These are phyloP conservation scores for Cladosporium sp. DNA, from an alignment of 2,329 filamentous ascomycete species.

Conservation along the genomic window DNA sequence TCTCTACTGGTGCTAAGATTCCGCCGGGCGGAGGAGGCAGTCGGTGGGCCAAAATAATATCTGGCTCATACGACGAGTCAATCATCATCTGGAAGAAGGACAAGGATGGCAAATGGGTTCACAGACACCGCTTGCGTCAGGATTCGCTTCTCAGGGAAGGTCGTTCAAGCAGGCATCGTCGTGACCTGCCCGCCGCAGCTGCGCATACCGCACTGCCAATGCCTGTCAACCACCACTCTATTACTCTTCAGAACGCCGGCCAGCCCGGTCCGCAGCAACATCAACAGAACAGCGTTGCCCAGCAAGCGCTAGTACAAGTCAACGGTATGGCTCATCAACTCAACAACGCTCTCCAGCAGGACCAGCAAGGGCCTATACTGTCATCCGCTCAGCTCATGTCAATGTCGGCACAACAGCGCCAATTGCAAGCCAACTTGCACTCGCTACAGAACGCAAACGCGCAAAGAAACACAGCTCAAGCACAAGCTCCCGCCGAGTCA, in stretches of 20 bases:
- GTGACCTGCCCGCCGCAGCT: background rate
- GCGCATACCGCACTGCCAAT: background rate
- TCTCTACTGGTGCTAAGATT: conserved; percentile 78
- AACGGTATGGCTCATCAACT: conserved; percentile 24
- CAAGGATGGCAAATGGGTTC: conserved; percentile 76
- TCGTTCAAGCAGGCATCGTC: conserved; percentile 20
- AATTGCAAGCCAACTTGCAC: conserved; percentile 18
- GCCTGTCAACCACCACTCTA: conserved; percentile 4
- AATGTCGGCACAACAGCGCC: conserved; percentile 13
- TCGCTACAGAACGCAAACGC: conserved; percentile 5
- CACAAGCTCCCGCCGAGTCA: background rate
- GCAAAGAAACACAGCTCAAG: conserved; percentile 18
- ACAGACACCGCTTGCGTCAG: conserved; percentile 59
- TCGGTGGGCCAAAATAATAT: conserved; percentile 90
- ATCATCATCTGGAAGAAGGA: conserved; percentile 94
- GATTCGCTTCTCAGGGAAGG: conserved; percentile 22
- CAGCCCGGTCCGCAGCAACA: conserved; percentile 17
- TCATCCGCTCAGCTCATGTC: conserved; percentile 21
- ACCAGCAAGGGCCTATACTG: conserved; percentile 21
- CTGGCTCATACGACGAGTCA: conserved; percentile 92
- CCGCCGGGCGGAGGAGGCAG: conserved; percentile 89
- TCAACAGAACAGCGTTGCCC: conserved; percentile 22
- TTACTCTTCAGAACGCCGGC: conserved; percentile 14
- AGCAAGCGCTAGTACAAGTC: conserved; percentile 22
- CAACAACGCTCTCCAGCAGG: conserved; percentile 10